Evolutionary conservation across 2,329 filamentous ascomycete genomes (phyloP).

Genomic region (Microdochium paspali): DNA sequence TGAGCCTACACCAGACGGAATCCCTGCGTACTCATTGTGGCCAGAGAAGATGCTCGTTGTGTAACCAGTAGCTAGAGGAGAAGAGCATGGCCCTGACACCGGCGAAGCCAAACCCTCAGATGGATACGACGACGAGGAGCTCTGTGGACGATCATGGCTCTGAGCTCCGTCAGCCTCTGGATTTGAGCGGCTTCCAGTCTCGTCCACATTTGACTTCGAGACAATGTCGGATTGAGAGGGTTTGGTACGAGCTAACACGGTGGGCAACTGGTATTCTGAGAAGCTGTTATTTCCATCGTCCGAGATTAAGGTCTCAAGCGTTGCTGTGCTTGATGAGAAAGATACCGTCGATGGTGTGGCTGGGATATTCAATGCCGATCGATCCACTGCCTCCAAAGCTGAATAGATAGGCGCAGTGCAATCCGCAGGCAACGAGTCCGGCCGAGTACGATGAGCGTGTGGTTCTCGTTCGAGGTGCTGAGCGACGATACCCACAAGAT

Average conservation of each 20-base stretch:
- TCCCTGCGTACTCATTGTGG: neutral
- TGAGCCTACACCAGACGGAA: neutral
- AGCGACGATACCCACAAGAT: too few species aligned
- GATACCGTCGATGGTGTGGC: neutral
- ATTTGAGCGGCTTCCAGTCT: neutral
- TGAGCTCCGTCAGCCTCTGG: neutral
- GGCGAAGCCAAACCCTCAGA: neutral
- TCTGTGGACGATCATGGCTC: neutral
- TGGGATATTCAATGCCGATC: neutral
- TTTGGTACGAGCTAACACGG: neutral
- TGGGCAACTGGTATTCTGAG: neutral
- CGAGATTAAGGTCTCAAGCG: neutral
- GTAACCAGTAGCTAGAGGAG: neutral
- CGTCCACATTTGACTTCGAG: neutral
- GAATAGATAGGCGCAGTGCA: too few species aligned
- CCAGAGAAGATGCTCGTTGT: neutral
- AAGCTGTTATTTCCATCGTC: neutral
- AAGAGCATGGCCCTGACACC: neutral
- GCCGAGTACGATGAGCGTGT: too few species aligned
- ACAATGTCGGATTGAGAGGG: neutral
- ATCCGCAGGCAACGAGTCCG: too few species aligned
- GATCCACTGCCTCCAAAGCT: too few species aligned
- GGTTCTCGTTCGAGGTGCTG: too few species aligned
- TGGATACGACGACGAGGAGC: neutral
- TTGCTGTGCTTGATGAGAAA: neutral